These are phyloP conservation scores for Dalechampia spathulata DNA, from an alignment of 441 rosid genomes.

Conservation along the genomic window DNA sequence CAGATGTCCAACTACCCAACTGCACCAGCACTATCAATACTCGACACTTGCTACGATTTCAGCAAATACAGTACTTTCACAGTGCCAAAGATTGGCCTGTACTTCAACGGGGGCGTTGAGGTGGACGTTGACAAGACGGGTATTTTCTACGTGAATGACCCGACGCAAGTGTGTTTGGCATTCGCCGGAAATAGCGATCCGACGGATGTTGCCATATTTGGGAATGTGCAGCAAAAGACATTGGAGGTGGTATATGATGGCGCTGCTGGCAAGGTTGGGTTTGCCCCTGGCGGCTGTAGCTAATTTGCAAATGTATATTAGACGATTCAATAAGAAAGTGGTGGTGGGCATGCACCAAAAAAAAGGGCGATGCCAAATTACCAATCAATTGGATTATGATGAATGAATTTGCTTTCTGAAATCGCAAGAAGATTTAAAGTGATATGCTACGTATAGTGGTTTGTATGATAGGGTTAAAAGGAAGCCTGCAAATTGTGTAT, in stretches of 20 bases:
- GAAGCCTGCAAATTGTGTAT: too few relatives aligned
- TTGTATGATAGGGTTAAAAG: too few relatives aligned
- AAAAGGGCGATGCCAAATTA: too few relatives aligned
- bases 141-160: conserved; percentile 27
- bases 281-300: conserved; percentile 55
- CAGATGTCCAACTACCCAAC: conserved; percentile 47
- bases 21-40: conserved; percentile 42
- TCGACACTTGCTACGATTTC: conserved; percentile 83
- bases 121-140: conserved; percentile 40
- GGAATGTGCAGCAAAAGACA: conserved; percentile 71
- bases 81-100: conserved; percentile 44
- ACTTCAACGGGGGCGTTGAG: conserved; percentile 36
- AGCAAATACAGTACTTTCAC: conserved; percentile 23
- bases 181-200: conserved; percentile 58
- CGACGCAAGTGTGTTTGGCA: conserved; percentile 64
- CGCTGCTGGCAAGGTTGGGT: conserved; percentile 51
- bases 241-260: conserved; percentile 68
- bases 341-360: too few relatives aligned
- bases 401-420: too few relatives aligned
- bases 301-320: too few relatives aligned
- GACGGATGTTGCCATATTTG: conserved; percentile 42
- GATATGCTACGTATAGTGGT: too few relatives aligned
- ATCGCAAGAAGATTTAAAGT: too few relatives aligned
- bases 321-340: too few relatives aligned
- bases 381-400: too few relatives aligned